Conservation (phyloP, 2,329 filamentous ascomycete genomes). For the Epichloe sibirici region DNA sequence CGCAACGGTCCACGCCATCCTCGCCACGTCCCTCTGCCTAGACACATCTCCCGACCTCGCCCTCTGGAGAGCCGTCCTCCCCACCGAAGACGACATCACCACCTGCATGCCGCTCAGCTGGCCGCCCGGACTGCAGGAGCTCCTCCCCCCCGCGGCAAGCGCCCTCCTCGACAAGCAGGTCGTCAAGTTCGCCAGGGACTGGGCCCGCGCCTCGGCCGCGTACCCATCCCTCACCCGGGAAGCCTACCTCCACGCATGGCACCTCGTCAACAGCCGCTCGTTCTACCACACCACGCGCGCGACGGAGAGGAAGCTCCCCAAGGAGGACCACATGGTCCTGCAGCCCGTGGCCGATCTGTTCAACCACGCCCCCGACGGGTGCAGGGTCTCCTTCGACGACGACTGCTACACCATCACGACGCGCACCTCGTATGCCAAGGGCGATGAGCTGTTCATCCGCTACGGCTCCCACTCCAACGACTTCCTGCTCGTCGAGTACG, state of each 20-base stretch:
- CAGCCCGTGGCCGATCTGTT: constrained; percentile 65
- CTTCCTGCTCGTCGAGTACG: constrained; percentile 57
- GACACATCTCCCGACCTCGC: constrained; percentile 34
- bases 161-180: constrained; percentile 41
- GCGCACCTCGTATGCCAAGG: constrained; percentile 34
- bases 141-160: constrained; percentile 30
- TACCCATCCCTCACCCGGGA: constrained; percentile 18
- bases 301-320: constrained; percentile 28
- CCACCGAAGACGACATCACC: constrained; percentile 45
- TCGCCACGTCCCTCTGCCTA: constrained; percentile 56
- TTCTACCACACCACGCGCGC: constrained; percentile 43
- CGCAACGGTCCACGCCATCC: constrained; percentile 53
- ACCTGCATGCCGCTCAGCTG: constrained; percentile 34
- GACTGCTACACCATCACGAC: constrained; percentile 44
- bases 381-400: constrained; percentile 38
- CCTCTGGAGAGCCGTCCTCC: constrained; percentile 57
- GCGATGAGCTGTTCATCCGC: constrained; percentile 54
- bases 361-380: constrained; percentile 42
- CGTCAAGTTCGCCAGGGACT: constrained; percentile 30
- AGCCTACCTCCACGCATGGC: constrained; percentile 43
- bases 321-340: constrained; percentile 52
- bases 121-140: constrained; percentile 27
- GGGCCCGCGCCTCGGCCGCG: constrained; percentile 20
- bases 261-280: constrained; percentile 49
- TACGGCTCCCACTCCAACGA: constrained; percentile 62